Evolutionary conservation across 2,329 filamentous ascomycete genomes (phyloP).

Genomic region (Aspergillus versicolor): DNA sequence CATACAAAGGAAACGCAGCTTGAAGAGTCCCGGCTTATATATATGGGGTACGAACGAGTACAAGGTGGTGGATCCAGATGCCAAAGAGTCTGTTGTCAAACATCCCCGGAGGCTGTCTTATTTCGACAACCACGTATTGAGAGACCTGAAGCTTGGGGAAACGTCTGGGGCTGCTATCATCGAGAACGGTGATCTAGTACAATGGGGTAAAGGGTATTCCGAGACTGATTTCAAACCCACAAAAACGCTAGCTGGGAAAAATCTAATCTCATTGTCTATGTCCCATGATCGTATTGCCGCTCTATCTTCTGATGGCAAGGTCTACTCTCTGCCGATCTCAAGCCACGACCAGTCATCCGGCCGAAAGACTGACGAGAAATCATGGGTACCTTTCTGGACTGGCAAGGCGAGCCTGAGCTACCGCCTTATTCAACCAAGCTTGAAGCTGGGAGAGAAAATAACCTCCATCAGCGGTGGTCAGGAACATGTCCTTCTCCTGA

Average conservation of each 20-base stretch:
- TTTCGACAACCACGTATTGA: slow-evolving; percentile 80
- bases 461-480: slow-evolving; percentile 73
- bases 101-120: slow-evolving; percentile 73
- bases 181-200: slow-evolving; percentile 82
- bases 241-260: slow-evolving; percentile 75
- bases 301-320: slow-evolving; percentile 68
- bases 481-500: slow-evolving; percentile 84
- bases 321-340: slow-evolving; percentile 82
- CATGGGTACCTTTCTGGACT: slow-evolving; percentile 76
- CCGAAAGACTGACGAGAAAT: slow-evolving; percentile 61
- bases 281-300: slow-evolving; percentile 83
- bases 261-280: slow-evolving; percentile 72
- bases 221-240: slow-evolving; percentile 62
- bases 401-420: slow-evolving; percentile 63
- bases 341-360: slow-evolving; percentile 67
- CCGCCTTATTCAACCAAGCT: slow-evolving; percentile 66
- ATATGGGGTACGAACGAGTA: slow-evolving; percentile 89
- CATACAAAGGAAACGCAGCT: slow-evolving; percentile 79
- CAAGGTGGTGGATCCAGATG: slow-evolving; percentile 80
- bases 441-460: slow-evolving; percentile 70
- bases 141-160: slow-evolving; percentile 82
- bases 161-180: slow-evolving; percentile 83
- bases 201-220: slow-evolving; percentile 84
- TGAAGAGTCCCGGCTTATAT: slow-evolving; percentile 83
- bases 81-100: slow-evolving; percentile 74